Base-by-base conservation (phyloP, 352 stramenopile species). In the Pythium phragmitis region DNA sequence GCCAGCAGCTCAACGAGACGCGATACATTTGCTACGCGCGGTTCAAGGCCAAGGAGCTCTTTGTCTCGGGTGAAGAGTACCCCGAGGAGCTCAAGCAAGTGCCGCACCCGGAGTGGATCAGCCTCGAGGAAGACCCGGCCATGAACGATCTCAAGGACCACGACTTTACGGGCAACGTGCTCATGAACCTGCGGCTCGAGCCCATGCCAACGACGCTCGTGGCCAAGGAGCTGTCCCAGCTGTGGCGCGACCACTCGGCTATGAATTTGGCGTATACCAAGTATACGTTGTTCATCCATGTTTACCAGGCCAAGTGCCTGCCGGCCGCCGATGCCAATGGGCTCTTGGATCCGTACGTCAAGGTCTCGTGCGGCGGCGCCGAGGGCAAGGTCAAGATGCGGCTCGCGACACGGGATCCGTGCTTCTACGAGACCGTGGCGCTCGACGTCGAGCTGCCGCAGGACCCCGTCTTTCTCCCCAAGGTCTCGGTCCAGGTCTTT, bases 351-450 rank as follows among this genome's bases (percentile, higher is more conserved):
- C 85, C 88, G 4, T 96, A 94, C 67, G 77, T 96, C 19, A 92
- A 92, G 53, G 73, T 93, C n/a, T 77, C 72, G n/a, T 96, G 88
- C 45, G 84, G 79, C 16, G 86, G 88, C n/a, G 69, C 80, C 17
- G 77, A 91, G 43, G 68, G 74, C 7, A 78, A 91, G 50, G 80
- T 88, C 17, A 81, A 72, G 47, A 88, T 71, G 28, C 74, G 77
- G 2, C 77, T 79, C 57, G 77, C 72, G 51, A 96, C 88, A 2
- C 75, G 81, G 23, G 85, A 94, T 42, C 90, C 90, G 23, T 82
- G 77, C 42, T 97, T 79, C 51, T 97, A 96, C 60, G 84, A 96
- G 62, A 96, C 86, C 1, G 69, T 95, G 12, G 66, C 75, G 7
- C 66, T 97, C 12, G 73, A 94, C 41, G 74, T 92, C 2, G 72